Base-by-base conservation (phyloP, 2,329 filamentous ascomycete genomes). In the Claviceps purpurea region DNA sequence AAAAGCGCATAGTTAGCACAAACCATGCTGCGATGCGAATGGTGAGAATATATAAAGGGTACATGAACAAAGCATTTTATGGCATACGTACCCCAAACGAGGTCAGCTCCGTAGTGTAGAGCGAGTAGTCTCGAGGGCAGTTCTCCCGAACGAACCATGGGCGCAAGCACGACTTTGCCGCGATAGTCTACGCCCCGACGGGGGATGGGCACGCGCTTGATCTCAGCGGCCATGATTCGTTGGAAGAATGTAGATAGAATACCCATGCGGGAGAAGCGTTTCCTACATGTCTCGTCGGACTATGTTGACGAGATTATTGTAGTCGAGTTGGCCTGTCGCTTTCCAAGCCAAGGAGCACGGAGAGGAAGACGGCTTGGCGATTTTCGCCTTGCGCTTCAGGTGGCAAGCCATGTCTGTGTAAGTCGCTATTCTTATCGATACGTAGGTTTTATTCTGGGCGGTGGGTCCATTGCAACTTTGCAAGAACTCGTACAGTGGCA, bases 131-230 rank as follows among this genome's bases (percentile, higher is more conserved):
- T 84, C 41, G 88, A 93, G 3, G 93, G 91, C 55, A 96, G 74
- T 73, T 98, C 93, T 64, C 93, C 93, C n/a, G 89, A 95, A 59
- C 93, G 85, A 53, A 96, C 91, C 93, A 98, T 98, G 42, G 93
- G 93, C 56, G 93, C 93, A 57, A 98, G 84, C 45, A 97, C 93
- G 58, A 97, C 72, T 69, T 94, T 96, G 69, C 87, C 86, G 60
- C 91, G 81, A 70, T 96, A 97, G 73, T 96, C 89, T 62, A 95
- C 89, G 50, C 91, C 91, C 67, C 85, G 86, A 55, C 76, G 78
- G 57, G 91, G 91, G 58, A 96, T 95, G 50, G 89, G 84, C 40
- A 95, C 87, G 64, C 75, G 81, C 64, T 85, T 83, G 55, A 73
- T 61, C 60, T 72, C 69, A 52, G 75, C 67, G 61, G 76, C 73